phyloP scores from a whole-genome alignment of 192 early-diverging fungal genomes.

The Coemansia sp. region DNA sequence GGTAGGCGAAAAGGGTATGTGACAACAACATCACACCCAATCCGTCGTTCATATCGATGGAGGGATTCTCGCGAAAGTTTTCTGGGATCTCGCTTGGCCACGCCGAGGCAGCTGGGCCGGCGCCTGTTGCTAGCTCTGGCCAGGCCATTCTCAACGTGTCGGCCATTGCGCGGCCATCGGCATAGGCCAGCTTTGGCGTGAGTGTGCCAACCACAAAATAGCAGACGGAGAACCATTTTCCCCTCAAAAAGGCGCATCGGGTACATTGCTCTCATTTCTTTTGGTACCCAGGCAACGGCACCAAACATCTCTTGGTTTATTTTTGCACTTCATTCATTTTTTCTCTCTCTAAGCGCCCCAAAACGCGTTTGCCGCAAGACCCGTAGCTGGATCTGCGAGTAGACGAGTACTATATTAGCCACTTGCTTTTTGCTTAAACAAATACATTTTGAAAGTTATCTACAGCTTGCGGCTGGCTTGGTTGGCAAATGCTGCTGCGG shows the following conservation, averaged over 20 bases:
- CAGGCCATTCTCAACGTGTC: constrained; percentile 25
- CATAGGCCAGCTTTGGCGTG: not conserved
- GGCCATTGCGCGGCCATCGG: constrained; percentile 31
- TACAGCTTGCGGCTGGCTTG: too few species aligned
- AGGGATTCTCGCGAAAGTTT: constrained; percentile 38
- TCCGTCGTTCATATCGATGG: constrained; percentile 37
- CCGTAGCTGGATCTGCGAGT: not conserved
- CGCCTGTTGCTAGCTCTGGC: not conserved
- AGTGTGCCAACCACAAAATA: not conserved
- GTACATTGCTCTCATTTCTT: not conserved
- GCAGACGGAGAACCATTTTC: not conserved
- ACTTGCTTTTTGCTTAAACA: not conserved
- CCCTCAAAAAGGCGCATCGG: not conserved
- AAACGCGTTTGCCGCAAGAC: not conserved
- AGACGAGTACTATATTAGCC: not conserved
- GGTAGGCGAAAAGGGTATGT: not conserved
- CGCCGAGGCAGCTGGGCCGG: constrained; percentile 3
- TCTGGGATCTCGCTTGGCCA: constrained; percentile 29
- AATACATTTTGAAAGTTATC: not conserved
- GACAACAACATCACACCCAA: constrained; percentile 14
- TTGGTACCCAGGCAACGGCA: not conserved
- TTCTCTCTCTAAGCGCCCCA: not conserved
- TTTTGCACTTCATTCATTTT: not conserved
- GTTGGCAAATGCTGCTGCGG: too few species aligned
- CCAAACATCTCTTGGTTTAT: not conserved